A percentile compares a stretch with the other conserved stretches of the same genome.
Conservation (phyloP, 345 rosid species). For the Microthlaspi erraticum region DNA sequence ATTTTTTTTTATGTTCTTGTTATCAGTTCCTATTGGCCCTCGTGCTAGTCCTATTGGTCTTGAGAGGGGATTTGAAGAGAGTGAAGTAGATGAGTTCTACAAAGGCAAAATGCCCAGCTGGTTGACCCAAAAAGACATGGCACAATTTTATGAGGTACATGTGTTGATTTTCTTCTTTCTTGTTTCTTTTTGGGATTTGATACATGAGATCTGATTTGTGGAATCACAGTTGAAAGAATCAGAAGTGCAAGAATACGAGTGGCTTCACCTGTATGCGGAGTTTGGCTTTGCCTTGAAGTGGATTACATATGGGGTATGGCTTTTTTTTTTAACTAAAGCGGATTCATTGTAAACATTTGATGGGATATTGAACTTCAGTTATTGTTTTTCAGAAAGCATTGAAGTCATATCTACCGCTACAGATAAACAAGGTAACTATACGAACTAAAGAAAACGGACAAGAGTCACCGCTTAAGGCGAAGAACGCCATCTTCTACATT, state of each 20-base stretch:
- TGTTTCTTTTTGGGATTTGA: not conserved
- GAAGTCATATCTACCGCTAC: not conserved
- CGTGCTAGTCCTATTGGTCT: not conserved
- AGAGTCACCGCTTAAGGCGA: slow-evolving; percentile 1
- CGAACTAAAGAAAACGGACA: not conserved
- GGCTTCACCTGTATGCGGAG: not conserved
- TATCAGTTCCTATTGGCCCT: slow-evolving; percentile 5
- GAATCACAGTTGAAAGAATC: not conserved
- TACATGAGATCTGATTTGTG: not conserved
- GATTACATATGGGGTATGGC: not conserved
- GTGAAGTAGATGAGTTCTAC: not conserved
- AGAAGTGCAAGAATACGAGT: slow-evolving; percentile 2
- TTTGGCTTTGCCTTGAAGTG: not conserved
- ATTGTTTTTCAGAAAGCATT: not conserved
- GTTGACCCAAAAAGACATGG: not conserved
- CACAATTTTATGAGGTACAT: not conserved
- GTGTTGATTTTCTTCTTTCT: not conserved
- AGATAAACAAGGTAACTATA: not conserved
- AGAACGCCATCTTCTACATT: slow-evolving; percentile 16
- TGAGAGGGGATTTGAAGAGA: not conserved
- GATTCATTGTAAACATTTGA: not conserved
- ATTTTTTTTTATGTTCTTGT: no score
- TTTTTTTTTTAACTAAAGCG: not conserved
- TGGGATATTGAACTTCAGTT: not conserved
- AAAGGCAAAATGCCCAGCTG: slow-evolving; percentile 7